Conservation (phyloP, 2,329 filamentous ascomycete genomes). For the Sphaerulina vaccinii region DNA sequence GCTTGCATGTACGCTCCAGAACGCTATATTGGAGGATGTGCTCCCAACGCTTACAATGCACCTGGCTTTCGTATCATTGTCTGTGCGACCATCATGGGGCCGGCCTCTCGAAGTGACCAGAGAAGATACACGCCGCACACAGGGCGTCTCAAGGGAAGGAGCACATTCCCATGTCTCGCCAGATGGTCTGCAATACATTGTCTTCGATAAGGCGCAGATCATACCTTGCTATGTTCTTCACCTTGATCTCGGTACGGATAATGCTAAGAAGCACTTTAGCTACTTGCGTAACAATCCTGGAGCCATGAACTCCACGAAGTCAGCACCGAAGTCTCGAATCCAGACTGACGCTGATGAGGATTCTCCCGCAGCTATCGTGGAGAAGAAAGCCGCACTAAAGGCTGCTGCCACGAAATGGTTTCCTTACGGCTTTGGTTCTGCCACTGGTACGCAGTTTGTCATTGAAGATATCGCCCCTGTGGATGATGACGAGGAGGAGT, state of each 20-base stretch:
- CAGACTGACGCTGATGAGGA: background rate
- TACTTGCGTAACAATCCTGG: constrained; percentile 24
- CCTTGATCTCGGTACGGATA: constrained; percentile 43
- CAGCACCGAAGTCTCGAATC: background rate
- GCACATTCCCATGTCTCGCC: constrained; percentile 35
- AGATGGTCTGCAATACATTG: constrained; percentile 44
- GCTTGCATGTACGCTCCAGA: constrained; percentile 42
- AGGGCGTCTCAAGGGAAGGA: background rate
- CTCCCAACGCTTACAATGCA: constrained; percentile 12
- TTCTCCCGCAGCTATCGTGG: constrained; percentile 40
- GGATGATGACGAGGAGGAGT: constrained; percentile 21
- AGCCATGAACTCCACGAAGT: background rate
- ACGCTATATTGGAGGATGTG: background rate
- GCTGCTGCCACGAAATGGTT: constrained; percentile 49
- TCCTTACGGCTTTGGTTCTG: constrained; percentile 49
- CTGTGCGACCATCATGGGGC: constrained; percentile 51
- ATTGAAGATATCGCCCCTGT: constrained; percentile 49
- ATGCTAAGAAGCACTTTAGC: constrained; percentile 23
- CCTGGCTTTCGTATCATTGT: constrained; percentile 45
- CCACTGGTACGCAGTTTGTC: constrained; percentile 44
- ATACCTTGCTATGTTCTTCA: constrained; percentile 50
- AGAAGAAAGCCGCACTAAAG: constrained; percentile 41
- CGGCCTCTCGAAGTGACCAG: constrained; percentile 36
- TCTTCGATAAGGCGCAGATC: constrained; percentile 46
- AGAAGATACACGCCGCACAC: constrained; percentile 7